Conservation (phyloP, 1,139 yeast species). For the Candida sp. region DNA sequence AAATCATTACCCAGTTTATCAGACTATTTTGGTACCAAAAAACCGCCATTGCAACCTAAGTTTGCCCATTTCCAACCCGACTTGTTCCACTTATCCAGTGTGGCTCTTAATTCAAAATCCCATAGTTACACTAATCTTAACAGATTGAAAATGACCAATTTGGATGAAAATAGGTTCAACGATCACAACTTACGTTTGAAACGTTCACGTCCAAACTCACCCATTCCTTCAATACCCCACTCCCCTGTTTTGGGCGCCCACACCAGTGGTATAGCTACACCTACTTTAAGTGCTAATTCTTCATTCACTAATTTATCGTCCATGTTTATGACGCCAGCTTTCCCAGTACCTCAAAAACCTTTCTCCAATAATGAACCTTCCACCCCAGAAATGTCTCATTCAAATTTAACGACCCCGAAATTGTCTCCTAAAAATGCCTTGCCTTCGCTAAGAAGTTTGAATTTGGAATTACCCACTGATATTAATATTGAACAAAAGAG, state of each 20-base stretch:
- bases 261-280: conserved; percentile 39
- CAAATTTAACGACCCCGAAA: conserved; percentile 50
- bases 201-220: conserved; percentile 74
- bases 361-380: conserved; percentile 5
- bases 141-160: conserved; percentile 1
- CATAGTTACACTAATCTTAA: conserved; percentile 2
- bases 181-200: conserved; percentile 37
- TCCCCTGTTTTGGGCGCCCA: conserved; percentile 49
- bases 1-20: conserved; percentile 65
- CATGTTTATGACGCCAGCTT: conserved; percentile 26
- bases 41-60: conserved; percentile 6
- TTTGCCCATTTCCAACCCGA: conserved; percentile 6
- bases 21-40: conserved; percentile 42
- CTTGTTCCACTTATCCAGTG: conserved; percentile 25
- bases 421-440: conserved; percentile 17
- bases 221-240: conserved; percentile 44
- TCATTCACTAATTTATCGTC: conserved; percentile 43
- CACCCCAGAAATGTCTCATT: conserved; percentile 14
- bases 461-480: conserved; percentile 45
- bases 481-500: conserved; percentile 20
- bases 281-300: conserved; percentile 41
- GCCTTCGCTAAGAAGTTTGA: conserved; percentile 50
- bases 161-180: conserved; percentile 2
- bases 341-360: conserved; percentile 6
- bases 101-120: conserved; percentile 16